These are phyloP conservation scores for Alliaria petiolata DNA, from an alignment of 345 rosid species.

Conservation along the genomic window DNA sequence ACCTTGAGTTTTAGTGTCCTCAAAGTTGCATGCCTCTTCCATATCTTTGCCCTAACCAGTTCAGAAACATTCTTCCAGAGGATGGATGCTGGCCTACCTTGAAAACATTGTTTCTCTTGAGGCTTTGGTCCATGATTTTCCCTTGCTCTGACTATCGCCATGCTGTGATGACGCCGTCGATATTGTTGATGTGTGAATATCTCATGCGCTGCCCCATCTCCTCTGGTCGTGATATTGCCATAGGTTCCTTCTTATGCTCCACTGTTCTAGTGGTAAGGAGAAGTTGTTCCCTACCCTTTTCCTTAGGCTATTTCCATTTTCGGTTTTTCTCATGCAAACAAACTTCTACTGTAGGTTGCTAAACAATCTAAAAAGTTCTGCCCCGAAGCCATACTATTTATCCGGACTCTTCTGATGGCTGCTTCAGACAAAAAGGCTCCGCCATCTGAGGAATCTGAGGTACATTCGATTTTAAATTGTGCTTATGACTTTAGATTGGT, in stretches of 20 bases:
- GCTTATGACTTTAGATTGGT: neutral
- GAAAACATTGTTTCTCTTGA: conserved; percentile 80
- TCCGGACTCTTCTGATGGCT: conserved; percentile 58
- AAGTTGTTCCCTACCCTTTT: neutral
- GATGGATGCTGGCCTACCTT: conserved; percentile 82
- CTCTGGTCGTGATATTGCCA: conserved; percentile 76
- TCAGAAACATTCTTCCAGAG: conserved; percentile 41
- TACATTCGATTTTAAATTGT: conserved; percentile 17
- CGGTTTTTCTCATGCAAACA: neutral
- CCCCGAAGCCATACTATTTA: conserved; percentile 80
- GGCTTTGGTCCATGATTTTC: conserved; percentile 91
- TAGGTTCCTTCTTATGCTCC: conserved; percentile 85
- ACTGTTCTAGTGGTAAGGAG: conserved; percentile 70
- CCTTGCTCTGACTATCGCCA: conserved; percentile 97
- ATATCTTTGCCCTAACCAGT: conserved; percentile 2
- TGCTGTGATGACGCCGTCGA: conserved; percentile 84
- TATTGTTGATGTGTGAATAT: conserved; percentile 88
- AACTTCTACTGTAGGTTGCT: conserved; percentile 41
- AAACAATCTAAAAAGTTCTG: conserved; percentile 77
- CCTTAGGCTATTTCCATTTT: neutral
- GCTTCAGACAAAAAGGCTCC: conserved; percentile 43
- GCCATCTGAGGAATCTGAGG: conserved; percentile 57
- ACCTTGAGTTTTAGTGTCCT: neutral
- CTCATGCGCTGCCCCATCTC: conserved; percentile 81
- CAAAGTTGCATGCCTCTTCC: neutral